A percentile compares a stretch with the other conserved stretches of the same genome.
Evolutionary conservation across 2,329 filamentous ascomycete genomes (phyloP).

Genomic region (Diaporthe sp.): DNA sequence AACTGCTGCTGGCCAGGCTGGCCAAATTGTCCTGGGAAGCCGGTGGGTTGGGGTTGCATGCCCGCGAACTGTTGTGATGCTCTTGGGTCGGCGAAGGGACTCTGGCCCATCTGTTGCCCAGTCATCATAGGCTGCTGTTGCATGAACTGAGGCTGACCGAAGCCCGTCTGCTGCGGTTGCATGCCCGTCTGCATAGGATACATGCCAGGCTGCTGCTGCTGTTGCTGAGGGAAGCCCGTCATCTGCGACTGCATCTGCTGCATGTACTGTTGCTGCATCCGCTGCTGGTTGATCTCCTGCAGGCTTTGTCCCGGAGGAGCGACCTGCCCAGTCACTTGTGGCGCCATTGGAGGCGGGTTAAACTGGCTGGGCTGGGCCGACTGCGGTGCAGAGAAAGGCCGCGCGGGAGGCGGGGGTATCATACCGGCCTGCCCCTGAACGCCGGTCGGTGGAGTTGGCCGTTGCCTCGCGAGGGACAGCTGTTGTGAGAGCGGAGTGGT

Average conservation of each 20-base stretch:
- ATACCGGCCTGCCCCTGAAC: conserved; percentile 72
- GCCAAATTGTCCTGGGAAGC: conserved; percentile 62
- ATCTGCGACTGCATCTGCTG: conserved; percentile 59
- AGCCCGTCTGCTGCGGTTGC: conserved; percentile 53
- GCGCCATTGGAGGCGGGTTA: conserved; percentile 79
- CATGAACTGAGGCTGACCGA: conserved; percentile 58
- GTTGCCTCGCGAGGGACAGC: conserved; percentile 69
- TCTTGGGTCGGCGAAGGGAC: conserved; percentile 55
- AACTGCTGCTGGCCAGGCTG: conserved; percentile 55
- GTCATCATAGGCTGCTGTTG: conserved; percentile 53
- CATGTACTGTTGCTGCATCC: conserved; percentile 70
- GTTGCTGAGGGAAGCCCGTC: conserved; percentile 54
- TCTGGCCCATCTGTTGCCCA: conserved; percentile 55
- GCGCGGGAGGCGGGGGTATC: conserved; percentile 80
- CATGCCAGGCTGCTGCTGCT: conserved; percentile 53
- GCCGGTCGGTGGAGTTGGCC: conserved; percentile 77
- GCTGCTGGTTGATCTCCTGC: conserved; percentile 77
- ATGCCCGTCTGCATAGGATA: conserved; percentile 65
- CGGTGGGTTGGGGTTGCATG: conserved; percentile 74
- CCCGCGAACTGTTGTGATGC: conserved; percentile 57
- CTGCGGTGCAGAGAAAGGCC: conserved; percentile 89
- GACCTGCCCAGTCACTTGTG: conserved; percentile 86
- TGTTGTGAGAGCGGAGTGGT: conserved; percentile 57
- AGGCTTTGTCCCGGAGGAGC: conserved; percentile 83
- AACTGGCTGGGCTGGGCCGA: conserved; percentile 82